These are phyloP conservation scores for Hydrangea macrophylla DNA, from an alignment of 148 eudicot species.

Conservation along the genomic window DNA sequence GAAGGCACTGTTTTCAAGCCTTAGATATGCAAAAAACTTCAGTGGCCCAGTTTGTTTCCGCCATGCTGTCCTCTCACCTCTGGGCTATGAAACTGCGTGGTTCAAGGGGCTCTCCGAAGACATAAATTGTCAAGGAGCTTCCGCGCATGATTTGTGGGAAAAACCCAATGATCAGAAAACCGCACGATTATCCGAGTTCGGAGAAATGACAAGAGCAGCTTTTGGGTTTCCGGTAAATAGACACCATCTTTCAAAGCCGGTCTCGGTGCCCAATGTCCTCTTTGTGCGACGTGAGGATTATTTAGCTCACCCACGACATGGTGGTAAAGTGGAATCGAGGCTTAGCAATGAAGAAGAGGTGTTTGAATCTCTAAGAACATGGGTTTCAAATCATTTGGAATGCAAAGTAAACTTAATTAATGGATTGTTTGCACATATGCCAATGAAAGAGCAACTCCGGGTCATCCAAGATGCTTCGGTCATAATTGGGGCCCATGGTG, in stretches of 20 bases:
- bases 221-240: constrained; percentile 66
- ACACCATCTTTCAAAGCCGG: constrained; percentile 41
- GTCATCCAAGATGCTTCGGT: constrained; percentile 92
- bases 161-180: constrained; percentile 70
- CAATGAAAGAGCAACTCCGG: constrained; percentile 88
- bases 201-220: constrained; percentile 90
- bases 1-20: constrained; percentile 75
- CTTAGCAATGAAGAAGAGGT: constrained; percentile 86
- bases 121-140: constrained; percentile 71
- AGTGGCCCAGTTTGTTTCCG: constrained; percentile 83
- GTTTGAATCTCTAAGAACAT: constrained; percentile 55
- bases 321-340: constrained; percentile 81
- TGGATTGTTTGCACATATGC: constrained; percentile 88
- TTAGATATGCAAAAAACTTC: constrained; percentile 80
- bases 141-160: constrained; percentile 67
- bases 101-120: constrained; percentile 70
- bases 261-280: constrained; percentile 55
- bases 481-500: constrained; percentile 95
- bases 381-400: constrained; percentile 48
- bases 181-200: constrained; percentile 85
- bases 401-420: constrained; percentile 71
- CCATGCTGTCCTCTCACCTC: constrained; percentile 73
- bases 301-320: constrained; percentile 92
- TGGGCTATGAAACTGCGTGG: constrained; percentile 90
- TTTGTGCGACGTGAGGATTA: constrained; percentile 94